A percentile compares a stretch with the other conserved stretches of the same genome.
phyloP scores from a whole-genome alignment of 495 filamentous ascomycete species.

The Penicillium canariense region DNA sequence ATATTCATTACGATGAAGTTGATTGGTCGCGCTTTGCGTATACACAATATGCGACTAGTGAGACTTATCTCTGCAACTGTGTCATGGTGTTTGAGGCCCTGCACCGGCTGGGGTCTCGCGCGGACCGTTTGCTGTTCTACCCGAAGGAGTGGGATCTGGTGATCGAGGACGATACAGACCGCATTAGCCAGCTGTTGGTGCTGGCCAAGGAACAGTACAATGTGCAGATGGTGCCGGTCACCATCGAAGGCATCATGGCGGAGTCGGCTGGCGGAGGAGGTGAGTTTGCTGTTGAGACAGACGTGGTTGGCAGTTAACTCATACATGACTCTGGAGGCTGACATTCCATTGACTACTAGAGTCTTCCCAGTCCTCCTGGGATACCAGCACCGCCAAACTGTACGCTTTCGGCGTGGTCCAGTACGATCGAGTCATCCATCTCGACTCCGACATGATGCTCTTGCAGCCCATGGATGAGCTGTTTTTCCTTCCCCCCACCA shows the following conservation, averaged over 20 bases:
- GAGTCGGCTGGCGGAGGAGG: slow-evolving; percentile 35
- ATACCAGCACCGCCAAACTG: slow-evolving; percentile 65
- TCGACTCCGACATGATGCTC: slow-evolving; percentile 68
- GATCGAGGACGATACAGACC: slow-evolving; percentile 35
- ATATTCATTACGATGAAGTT: slow-evolving; percentile 40
- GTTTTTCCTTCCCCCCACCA: slow-evolving; percentile 62
- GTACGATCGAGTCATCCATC: slow-evolving; percentile 63
- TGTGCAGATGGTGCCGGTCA: slow-evolving; percentile 58
- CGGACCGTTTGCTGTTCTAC: slow-evolving; percentile 67
- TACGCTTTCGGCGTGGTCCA: slow-evolving; percentile 68
- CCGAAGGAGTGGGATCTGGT: slow-evolving; percentile 54
- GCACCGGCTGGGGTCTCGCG: slow-evolving; percentile 56
- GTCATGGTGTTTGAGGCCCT: slow-evolving; percentile 72
- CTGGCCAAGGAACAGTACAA: slow-evolving; percentile 61
- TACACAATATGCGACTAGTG: slow-evolving; percentile 67
- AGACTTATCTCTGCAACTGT: slow-evolving; percentile 70
- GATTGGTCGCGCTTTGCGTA: slow-evolving; percentile 69
- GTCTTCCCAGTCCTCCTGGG: slow-evolving; percentile 46
- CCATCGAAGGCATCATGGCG: slow-evolving; percentile 49
- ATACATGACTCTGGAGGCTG: no score
- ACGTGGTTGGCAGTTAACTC: neutral
- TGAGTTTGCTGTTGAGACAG: neutral
- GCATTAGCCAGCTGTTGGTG: slow-evolving; percentile 54
- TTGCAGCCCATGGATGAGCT: slow-evolving; percentile 69
- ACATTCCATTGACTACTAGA: neutral